phyloP scores from a whole-genome alignment of 2,329 filamentous ascomycete genomes.

The Clonostachys chloroleuca region DNA sequence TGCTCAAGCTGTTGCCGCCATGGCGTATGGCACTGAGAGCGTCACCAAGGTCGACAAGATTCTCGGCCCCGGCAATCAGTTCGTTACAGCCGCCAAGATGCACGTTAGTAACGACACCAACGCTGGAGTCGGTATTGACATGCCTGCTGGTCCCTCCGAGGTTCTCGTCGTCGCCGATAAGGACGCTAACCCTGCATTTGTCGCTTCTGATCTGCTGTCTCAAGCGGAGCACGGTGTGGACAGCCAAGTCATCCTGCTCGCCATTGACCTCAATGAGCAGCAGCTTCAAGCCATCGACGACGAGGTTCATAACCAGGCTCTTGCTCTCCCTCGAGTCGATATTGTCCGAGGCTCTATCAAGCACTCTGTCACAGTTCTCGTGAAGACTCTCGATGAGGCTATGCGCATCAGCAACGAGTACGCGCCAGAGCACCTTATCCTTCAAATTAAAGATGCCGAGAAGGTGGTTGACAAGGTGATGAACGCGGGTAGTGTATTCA shows the following conservation, averaged over 20 bases:
- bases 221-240: conserved; percentile 97
- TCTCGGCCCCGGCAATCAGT: conserved; percentile 94
- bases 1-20: conserved; percentile 90
- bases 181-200: conserved; percentile 85
- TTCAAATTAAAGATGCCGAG: conserved; percentile 78
- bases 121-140: conserved; percentile 92
- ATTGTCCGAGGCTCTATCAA: conserved; percentile 87
- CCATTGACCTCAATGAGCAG: conserved; percentile 70
- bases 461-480: conserved; percentile 72
- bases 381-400: conserved; percentile 66
- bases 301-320: conserved; percentile 83
- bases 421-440: conserved; percentile 92
- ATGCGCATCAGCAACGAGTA: conserved; percentile 88
- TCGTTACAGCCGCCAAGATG: conserved; percentile 99
- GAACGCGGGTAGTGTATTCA: conserved; percentile 94
- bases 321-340: conserved; percentile 82
- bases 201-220: conserved; percentile 88
- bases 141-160: conserved; percentile 95
- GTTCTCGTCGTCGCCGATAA: conserved; percentile 94
- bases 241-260: conserved; percentile 89
- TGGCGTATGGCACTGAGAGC: conserved; percentile 95
- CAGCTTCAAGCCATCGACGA: conserved; percentile 83
- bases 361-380: conserved; percentile 85
- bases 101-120: conserved; percentile 95
- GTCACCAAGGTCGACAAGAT: conserved; percentile 99